A percentile compares a stretch with the other conserved stretches of the same genome.
Evolutionary conservation across 331 rosid species (phyloP).

Genomic region (Saraca asoca): DNA sequence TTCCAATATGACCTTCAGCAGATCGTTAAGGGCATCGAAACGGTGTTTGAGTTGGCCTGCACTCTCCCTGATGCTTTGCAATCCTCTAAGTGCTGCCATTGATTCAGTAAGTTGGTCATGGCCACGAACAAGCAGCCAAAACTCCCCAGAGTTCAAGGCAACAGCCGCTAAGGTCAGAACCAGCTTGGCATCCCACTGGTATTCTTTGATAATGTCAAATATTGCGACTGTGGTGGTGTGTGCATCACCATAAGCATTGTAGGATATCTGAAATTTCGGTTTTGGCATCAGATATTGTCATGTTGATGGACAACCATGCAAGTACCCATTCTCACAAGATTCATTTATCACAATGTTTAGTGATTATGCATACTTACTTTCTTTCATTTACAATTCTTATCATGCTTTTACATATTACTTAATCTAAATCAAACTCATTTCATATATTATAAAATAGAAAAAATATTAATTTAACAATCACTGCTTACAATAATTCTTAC

Average conservation of each 20-base stretch:
- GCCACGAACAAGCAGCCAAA: slow-evolving; percentile 61
- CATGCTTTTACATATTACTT: no score
- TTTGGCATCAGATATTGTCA: slow-evolving; percentile 16
- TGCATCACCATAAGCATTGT: slow-evolving; percentile 55
- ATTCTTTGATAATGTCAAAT: slow-evolving; percentile 50
- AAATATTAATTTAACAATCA: no score
- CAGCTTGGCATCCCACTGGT: slow-evolving; percentile 62
- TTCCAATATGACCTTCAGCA: slow-evolving; percentile 45
- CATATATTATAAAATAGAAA: no score
- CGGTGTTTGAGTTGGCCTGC: slow-evolving; percentile 41
- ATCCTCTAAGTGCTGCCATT: slow-evolving; percentile 60
- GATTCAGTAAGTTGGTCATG: slow-evolving; percentile 61
- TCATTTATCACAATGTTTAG: slow-evolving; percentile 1
- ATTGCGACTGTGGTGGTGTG: slow-evolving; percentile 53
- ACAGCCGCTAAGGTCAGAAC: slow-evolving; percentile 58
- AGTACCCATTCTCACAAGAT: not conserved
- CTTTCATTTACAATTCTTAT: no score
- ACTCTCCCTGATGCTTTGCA: slow-evolving; percentile 55
- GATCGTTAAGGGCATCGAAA: slow-evolving; percentile 57
- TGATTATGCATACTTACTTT: no score
- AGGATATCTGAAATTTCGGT: slow-evolving; percentile 50
- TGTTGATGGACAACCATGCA: not conserved
- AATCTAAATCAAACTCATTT: no score
- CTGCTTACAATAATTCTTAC: no score
- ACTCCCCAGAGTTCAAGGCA: slow-evolving; percentile 56